Percentiles rank a stretch among this genome's conserved stretches.
Evolutionary conservation across 2,329 filamentous ascomycete genomes (phyloP).

Genomic region (Fusarium napiforme): DNA sequence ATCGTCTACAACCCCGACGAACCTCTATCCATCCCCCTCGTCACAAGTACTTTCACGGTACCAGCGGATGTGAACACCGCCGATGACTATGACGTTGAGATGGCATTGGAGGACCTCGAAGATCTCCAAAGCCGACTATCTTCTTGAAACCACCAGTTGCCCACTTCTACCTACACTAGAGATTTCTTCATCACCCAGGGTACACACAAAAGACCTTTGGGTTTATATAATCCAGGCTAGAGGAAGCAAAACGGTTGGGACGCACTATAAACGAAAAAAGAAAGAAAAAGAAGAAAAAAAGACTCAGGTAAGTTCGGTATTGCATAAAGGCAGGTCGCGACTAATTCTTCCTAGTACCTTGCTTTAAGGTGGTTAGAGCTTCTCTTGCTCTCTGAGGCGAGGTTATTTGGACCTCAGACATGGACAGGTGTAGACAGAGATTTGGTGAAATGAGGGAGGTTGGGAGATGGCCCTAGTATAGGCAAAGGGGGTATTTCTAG

Average conservation of each 20-base stretch:
- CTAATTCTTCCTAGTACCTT: neutral
- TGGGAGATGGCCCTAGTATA: neutral
- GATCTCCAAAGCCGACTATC: neutral
- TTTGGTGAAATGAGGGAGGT: neutral
- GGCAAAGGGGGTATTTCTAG: neutral
- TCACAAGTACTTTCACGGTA: neutral
- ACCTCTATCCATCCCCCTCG: neutral
- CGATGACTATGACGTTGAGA: neutral
- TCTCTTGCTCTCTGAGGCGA: neutral
- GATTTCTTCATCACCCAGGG: neutral
- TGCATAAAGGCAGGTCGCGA: too few relatives aligned
- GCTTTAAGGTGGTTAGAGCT: neutral
- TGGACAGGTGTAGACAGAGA: neutral
- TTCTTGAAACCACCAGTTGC: neutral
- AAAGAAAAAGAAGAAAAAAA: neutral
- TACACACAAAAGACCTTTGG: neutral
- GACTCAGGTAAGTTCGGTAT: neutral
- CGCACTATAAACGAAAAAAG: neutral
- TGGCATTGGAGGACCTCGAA: neutral
- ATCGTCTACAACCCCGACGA: slow-evolving; percentile 1
- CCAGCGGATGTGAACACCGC: neutral
- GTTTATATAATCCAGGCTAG: neutral
- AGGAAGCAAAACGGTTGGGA: neutral
- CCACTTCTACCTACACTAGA: neutral
- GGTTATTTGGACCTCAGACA: neutral